A percentile compares a stretch with the other conserved stretches of the same genome.
phyloP scores from a whole-genome alignment of 2,329 filamentous ascomycete genomes.

The Proliferodiscus dingleyae region DNA sequence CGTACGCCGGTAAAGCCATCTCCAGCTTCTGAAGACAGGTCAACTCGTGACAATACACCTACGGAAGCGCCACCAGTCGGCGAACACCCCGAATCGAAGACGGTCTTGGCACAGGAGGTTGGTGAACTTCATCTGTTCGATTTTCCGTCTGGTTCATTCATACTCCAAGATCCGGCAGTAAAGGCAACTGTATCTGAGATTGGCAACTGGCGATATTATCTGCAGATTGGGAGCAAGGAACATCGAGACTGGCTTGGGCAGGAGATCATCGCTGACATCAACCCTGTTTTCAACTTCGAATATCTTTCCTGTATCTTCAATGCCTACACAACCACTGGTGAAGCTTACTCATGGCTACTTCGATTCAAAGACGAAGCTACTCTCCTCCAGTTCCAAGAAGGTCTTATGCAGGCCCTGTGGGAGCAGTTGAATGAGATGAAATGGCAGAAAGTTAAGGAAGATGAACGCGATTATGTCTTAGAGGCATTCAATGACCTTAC shows the following conservation, averaged over 20 bases:
- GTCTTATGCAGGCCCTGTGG: conserved; percentile 93
- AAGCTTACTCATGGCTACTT: conserved; percentile 91
- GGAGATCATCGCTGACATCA: conserved; percentile 81
- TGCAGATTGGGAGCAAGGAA: conserved; percentile 68
- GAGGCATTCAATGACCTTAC: conserved; percentile 93
- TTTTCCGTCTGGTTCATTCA: conserved; percentile 79
- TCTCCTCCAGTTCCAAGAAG: conserved; percentile 85
- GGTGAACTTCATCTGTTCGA: conserved; percentile 94
- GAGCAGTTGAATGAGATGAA: conserved; percentile 92
- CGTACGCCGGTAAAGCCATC: conserved; percentile 3
- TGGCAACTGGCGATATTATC: conserved; percentile 86
- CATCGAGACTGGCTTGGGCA: conserved; percentile 84
- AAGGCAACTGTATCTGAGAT: conserved; percentile 77
- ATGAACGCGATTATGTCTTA: conserved; percentile 88
- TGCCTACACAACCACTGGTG: conserved; percentile 82
- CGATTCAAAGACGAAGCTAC: conserved; percentile 81
- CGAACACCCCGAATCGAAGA: conserved; percentile 60
- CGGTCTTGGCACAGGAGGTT: conserved; percentile 68
- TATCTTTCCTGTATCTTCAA: conserved; percentile 99
- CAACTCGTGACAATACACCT: conserved; percentile 40
- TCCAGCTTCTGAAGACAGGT: conserved; percentile 19
- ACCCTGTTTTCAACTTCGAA: conserved; percentile 98
- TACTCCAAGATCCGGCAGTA: conserved; percentile 70
- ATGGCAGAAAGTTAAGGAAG: conserved; percentile 88
- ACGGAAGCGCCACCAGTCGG: conserved; percentile 57